Base-by-base conservation (phyloP, 108 stramenopile genomes). In the Licmophora abbreviata region DNA sequence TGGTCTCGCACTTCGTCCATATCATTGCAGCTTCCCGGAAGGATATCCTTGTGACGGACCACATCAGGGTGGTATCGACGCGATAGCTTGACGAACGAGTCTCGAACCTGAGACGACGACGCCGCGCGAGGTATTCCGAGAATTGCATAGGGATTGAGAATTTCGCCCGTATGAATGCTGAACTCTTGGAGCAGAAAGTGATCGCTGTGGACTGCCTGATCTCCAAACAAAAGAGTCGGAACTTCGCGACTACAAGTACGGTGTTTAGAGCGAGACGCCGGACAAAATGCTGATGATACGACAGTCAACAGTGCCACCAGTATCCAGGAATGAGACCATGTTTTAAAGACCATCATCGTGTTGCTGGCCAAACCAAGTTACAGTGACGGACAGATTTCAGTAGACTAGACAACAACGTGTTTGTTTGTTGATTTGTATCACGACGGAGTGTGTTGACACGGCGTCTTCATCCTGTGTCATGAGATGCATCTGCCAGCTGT, bases 1-100 rank as follows among this genome's bases (percentile, higher is more conserved):
- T 88, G 64, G 36, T 81, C 71, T 36, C 82, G 46, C 5, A 84
- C 82, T 23, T 84, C 86, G 11, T 81, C 77, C 21, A 61, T 17
- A 44, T 75, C 79, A 64, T 79, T 66, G 69, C 86, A 86, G 24
- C 55, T 76, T 25, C 85, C 85, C 9, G 86, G 86, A 8, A 88
- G 59, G 40, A 82, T 55, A 5, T 65, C 55, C 50, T 59, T 29
- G 54, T 57, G 25, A 21, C 70, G 35, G 10, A 55, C 53, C 12
- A 44, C 63, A 60, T 88, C 81, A 6, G 85, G 85, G 38, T 88
- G 85, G 36, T 71, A 88, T 30, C 61, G 48, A 29, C 65, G 64
- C 12, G 76, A 71, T 5, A 78, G 64, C 10, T 31, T 49, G 5
- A 57, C 45, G 43, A 80, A 85, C 9, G 73, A 51, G 23, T 66